Base-by-base conservation (phyloP, 2,329 filamentous ascomycete species). In the Colletotrichum kahawae region DNA sequence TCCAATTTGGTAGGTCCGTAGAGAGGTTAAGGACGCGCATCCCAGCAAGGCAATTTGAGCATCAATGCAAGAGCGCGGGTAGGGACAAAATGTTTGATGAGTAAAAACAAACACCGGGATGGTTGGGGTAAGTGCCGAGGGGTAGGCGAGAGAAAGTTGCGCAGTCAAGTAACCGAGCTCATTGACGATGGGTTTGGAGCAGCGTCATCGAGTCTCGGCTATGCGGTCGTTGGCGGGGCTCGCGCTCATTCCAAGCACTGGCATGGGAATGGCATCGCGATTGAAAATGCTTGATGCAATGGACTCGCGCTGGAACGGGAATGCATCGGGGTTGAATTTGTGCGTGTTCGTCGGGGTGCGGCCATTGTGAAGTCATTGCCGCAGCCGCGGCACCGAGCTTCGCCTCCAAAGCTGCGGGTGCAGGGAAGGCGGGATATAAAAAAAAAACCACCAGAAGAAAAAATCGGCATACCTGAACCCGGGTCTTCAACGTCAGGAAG, bases 401-500 rank as follows among this genome's bases (percentile, higher is more conserved):
- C 31, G 63, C 27, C 38, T 60, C 59, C 33, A 62, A 29, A 64
- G 38, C 29, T 60, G 38, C 31, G 36, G n/a, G 29, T 66, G 71
- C 71, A 74, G 67, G 67, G 65, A 69, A 70, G 31, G 36, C 9
- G 8, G n/a, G n/a, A 54, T 27, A 66, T 36, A 70, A 62, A 65
- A 65, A 75, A 65, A 65, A 75, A 43, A 4, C 43, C 43, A 21
- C n/a, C 73, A 77, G 76, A 21, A 24, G 67, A 76, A 74, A 67
- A 70, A 75, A 69, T 63, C 31, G 64, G 67, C 79, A 78, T 90
- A 94, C 92, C 89, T 99, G 97, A 77, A 99, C 97, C 85, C 95
- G 92, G 74, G 97, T 99, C 84, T 97, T 97, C 77, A 99, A 89
- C 31, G 97, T 98, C 85, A 99, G 86, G 83, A 96, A 98, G 34